Evolutionary conservation across 1,139 yeast species (phyloP), one percentile per base, ranked within the genome.

Genomic region (Sugiyamaella neomexicana): DNA sequence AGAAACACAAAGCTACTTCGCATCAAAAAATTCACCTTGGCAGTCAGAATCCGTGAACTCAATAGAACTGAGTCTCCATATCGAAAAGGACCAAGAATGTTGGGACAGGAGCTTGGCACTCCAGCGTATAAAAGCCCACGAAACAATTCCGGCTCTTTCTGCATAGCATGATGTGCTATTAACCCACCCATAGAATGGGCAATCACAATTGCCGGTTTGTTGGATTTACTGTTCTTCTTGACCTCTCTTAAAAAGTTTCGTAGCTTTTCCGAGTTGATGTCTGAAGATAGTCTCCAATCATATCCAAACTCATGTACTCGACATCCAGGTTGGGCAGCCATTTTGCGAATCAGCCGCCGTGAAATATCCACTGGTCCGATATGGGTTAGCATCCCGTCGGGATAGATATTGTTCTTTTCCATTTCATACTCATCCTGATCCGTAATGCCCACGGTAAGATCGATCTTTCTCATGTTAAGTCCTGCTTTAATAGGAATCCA

Each of bases 111-210:
- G 36, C 84, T 76, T 1, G 97, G 97, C 0, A 83, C 80, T 1
- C 97, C 97, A 1, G 82, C 95, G 64, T 89, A 90, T 1, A 90
- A 68, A 1, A 90, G 64, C 0, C 93, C 91, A 57, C 93, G 74
- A 64, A 90, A 80, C 43, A 89, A 69, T 9, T 78, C 73, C 0
- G 96, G 91, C 55, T 82, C 79, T 46, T 74, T 73, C 55, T 85
- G 87, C 76, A 90, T 74, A 0, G 88, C 87, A 54, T 86, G 86
- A 64, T 89, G 96, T 0, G 96, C 83, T 17, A 90, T 78, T 20
- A 90, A 67, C 0, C 97, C 97, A 50, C 97, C 97, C 97, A 90
- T 89, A 0, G 96, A 89, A 69, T 90, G 97, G 0, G 95, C 95
- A 54, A 90, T 81, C 0, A 90, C 82, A 27, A 85, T 72, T 0